Conservation (phyloP, 805 yeast genomes). For the Candida arabinofermentans region DNA sequence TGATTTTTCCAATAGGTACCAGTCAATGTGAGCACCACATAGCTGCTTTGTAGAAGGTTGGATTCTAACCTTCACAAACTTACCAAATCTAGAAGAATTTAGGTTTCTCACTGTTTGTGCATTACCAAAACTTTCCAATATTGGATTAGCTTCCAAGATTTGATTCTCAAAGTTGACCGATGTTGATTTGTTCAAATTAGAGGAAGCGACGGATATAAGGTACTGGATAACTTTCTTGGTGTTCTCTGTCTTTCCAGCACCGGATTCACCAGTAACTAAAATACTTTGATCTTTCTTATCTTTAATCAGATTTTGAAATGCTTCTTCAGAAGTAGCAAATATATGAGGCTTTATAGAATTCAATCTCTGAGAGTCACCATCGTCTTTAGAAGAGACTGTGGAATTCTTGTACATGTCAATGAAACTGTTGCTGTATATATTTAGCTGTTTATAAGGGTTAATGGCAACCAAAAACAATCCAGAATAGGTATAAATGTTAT, state of each 20-base stretch:
- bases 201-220: conserved; percentile 66
- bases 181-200: conserved; percentile 18
- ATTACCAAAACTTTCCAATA: conserved; percentile 93
- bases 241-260: conserved; percentile 98
- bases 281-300: conserved; percentile 81
- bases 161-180: conserved; percentile 66
- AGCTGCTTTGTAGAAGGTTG: conserved; percentile 53
- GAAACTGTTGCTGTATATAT: conserved; percentile 61
- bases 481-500: conserved; percentile 86
- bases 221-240: conserved; percentile 94
- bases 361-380: conserved; percentile 2
- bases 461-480: conserved; percentile 94
- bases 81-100: conserved; percentile 95
- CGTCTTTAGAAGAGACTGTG: conserved; percentile 18
- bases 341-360: conserved; percentile 70
- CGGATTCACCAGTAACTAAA: conserved; percentile 97
- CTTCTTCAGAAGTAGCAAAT: conserved; percentile 83
- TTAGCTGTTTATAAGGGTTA: conserved; percentile 78
- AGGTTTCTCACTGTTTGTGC: conserved; percentile 92
- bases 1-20: conserved; percentile 91
- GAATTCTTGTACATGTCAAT: conserved; percentile 43
- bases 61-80: conserved; percentile 85
- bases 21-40: conserved; percentile 88
- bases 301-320: conserved; percentile 68
- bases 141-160: conserved; percentile 91